Evolutionary conservation across 2,329 filamentous ascomycete genomes (phyloP).

Genomic region (Colletotrichum ledebouriae): DNA sequence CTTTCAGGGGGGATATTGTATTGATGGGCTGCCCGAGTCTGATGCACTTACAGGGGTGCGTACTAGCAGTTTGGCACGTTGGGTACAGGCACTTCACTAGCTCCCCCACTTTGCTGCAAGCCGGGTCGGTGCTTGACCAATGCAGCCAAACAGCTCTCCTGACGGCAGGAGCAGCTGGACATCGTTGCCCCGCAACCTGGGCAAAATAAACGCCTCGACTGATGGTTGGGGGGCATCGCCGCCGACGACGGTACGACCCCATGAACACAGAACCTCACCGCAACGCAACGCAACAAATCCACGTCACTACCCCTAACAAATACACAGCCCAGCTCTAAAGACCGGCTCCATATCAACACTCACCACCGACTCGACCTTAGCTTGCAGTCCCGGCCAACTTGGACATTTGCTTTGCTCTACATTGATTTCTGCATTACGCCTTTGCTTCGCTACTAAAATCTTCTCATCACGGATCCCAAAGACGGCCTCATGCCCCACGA

Average conservation of each 20-base stretch:
- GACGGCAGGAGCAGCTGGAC: slow-evolving; percentile 1
- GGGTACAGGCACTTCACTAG: slow-evolving; percentile 31
- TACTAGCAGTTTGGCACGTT: slow-evolving; percentile 3
- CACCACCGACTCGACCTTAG: slow-evolving; percentile 5
- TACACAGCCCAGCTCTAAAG: slow-evolving; percentile 22
- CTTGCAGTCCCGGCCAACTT: slow-evolving; percentile 45
- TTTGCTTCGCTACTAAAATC: slow-evolving; percentile 14
- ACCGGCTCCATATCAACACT: slow-evolving; percentile 23
- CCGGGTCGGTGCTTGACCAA: slow-evolving; percentile 35
- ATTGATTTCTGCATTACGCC: slow-evolving; percentile 37
- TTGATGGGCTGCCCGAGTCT: too few species aligned
- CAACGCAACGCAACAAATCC: slow-evolving; percentile 13
- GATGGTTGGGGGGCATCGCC: slow-evolving; percentile 21
- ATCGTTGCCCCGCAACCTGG: slow-evolving; percentile 37
- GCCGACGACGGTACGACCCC: background rate
- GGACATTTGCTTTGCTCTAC: slow-evolving; percentile 46
- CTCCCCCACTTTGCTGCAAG: slow-evolving; percentile 19
- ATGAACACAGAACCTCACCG: slow-evolving; percentile 29
- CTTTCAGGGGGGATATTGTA: too few species aligned
- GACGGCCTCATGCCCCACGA: background rate
- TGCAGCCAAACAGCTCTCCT: slow-evolving; percentile 27
- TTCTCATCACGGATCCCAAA: background rate
- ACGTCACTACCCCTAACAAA: slow-evolving; percentile 34
- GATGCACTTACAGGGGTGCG: too few species aligned
- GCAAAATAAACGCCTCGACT: slow-evolving; percentile 35